Evolutionary conservation across 495 filamentous ascomycete species (phyloP).

Genomic region (Penicillium ucsense): DNA sequence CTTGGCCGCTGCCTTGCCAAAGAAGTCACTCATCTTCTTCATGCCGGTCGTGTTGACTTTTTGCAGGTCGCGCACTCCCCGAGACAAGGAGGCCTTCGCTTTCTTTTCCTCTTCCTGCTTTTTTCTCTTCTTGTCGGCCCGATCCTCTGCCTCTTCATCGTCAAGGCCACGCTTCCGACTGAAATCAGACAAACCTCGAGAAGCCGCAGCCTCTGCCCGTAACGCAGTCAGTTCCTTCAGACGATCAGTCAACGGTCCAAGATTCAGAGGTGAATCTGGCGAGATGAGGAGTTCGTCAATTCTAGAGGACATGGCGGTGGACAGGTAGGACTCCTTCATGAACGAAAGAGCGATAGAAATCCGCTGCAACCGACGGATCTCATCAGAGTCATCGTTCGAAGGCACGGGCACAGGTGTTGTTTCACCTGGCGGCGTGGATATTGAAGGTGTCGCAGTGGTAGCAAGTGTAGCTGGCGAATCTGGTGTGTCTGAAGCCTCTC

Average conservation of each 20-base stretch:
- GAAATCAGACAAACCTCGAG: slow-evolving; percentile 61
- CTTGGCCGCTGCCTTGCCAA: slow-evolving; percentile 53
- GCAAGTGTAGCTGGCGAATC: slow-evolving; percentile 27
- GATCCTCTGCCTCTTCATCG: slow-evolving; percentile 54
- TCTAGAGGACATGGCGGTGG: slow-evolving; percentile 36
- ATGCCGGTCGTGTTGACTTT: slow-evolving; percentile 88
- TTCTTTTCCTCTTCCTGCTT: slow-evolving; percentile 69
- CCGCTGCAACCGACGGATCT: slow-evolving; percentile 53
- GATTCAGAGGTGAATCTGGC: slow-evolving; percentile 46
- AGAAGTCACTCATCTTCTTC: slow-evolving; percentile 96
- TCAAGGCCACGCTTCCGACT: slow-evolving; percentile 58
- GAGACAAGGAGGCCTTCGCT: slow-evolving; percentile 60
- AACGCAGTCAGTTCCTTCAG: slow-evolving; percentile 53
- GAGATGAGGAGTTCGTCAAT: slow-evolving; percentile 41
- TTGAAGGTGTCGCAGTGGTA: slow-evolving; percentile 27
- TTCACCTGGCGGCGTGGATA: slow-evolving; percentile 34
- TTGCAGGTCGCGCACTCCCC: slow-evolving; percentile 64
- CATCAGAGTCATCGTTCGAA: slow-evolving; percentile 22
- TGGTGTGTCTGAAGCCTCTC: slow-evolving; percentile 21
- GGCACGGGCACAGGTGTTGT: slow-evolving; percentile 22
- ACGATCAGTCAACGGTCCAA: slow-evolving; percentile 57
- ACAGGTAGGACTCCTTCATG: slow-evolving; percentile 62
- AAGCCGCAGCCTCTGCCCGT: slow-evolving; percentile 56
- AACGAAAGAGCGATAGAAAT: slow-evolving; percentile 69
- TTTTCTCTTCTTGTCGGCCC: slow-evolving; percentile 52